Evolutionary conservation across 768 basidiomycete species (phyloP), one percentile per base, ranked within the genome.

Genomic region (Aureoboletus auriporus): DNA sequence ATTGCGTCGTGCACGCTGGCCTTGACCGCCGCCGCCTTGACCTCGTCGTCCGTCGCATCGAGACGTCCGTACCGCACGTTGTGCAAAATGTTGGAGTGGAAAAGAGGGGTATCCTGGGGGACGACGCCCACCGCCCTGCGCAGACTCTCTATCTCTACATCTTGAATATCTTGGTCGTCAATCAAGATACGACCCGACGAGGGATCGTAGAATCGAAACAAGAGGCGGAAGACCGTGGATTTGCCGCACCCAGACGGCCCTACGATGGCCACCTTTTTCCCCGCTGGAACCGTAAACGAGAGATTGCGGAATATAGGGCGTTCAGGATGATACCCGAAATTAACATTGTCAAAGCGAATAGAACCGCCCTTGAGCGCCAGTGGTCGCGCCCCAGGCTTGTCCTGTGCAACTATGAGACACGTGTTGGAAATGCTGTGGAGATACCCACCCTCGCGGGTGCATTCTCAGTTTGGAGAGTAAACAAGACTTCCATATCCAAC

Each of bases 231-330:
- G 44, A 99, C 83, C 5, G 96, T 99, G 13, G 93, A 95, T 70
- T 99, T 99, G 5, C 96, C 96, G 61, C 93, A 96, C 10, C 96
- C 96, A 0, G 90, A 93, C 0, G 96, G 93, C 1, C 96, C 96
- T 36, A 99, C 96, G 44, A 99, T 88, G 16, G 95, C 96, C 2
- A 95, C 86, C 60, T 97, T 97, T 71, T 93, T 92, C 6, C 96
- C 96, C 1, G 93, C 93, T 0, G 96, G 96, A 34, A 97, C 83
- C 6, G 84, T 84, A 72, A 99, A 96, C 12, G 84, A 86, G 8
- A 98, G 73, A 58, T 89, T 69, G 31, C 77, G 78, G 76, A 99
- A 97, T 62, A 99, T 98, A 4, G 86, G 90, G 1, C 96, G 85
- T 44, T 83, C 81, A n/a, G 86, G 82, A 61, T 94, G 89, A 68